phyloP scores from a whole-genome alignment of 2,329 filamentous ascomycete species.

The Fusarium sororula region DNA sequence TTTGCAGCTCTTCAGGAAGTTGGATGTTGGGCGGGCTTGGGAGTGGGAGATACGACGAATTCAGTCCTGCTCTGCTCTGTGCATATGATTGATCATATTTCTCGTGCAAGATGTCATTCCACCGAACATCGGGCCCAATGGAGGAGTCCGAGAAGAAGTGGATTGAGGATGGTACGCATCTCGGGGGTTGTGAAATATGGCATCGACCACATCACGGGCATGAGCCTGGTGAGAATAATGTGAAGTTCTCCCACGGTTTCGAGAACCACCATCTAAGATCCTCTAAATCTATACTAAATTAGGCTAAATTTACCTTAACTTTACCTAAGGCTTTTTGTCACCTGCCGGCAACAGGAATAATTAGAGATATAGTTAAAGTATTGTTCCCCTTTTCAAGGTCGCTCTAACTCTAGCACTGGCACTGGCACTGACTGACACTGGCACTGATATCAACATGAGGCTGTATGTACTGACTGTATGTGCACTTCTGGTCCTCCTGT shows the following conservation, averaged over 20 bases:
- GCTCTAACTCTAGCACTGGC: too few relatives aligned
- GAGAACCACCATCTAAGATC: not conserved
- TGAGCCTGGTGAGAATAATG: not conserved
- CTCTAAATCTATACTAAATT: too few relatives aligned
- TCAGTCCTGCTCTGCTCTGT: not conserved
- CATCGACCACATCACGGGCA: too few relatives aligned
- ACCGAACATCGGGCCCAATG: not conserved
- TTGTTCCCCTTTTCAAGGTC: too few relatives aligned
- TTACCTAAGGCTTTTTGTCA: too few relatives aligned
- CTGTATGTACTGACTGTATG: too few relatives aligned
- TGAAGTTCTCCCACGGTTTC: not conserved
- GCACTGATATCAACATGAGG: too few relatives aligned
- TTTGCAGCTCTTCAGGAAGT: not conserved
- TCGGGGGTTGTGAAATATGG: not conserved
- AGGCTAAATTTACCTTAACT: too few relatives aligned
- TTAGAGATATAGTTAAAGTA: too few relatives aligned
- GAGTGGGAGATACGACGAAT: not conserved
- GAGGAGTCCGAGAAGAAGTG: not conserved
- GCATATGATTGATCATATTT: not conserved
- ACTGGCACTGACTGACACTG: too few relatives aligned
- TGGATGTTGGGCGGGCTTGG: not conserved
- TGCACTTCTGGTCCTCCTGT: too few relatives aligned
- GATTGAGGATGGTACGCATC: not conserved
- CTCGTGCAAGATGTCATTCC: not conserved
- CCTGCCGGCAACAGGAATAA: too few relatives aligned